phyloP scores from a whole-genome alignment of 345 rosid species.

The Syzygium grande region DNA sequence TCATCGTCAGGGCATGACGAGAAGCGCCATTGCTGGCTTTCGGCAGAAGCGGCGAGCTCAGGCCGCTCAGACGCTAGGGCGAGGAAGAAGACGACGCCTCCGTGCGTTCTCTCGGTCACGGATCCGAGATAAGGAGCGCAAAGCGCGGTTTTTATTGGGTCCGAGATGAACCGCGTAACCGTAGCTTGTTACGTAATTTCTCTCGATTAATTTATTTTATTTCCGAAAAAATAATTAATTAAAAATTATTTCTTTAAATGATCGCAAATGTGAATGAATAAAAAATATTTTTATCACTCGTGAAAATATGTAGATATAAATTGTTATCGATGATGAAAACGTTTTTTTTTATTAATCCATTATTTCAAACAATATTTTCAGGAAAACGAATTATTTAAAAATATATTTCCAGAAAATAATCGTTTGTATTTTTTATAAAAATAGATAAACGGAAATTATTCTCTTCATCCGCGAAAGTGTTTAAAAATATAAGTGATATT shows the following conservation, averaged over 20 bases:
- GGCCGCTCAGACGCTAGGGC: not conserved
- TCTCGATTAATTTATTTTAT: not conserved
- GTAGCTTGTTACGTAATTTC: no score
- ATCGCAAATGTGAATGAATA: no score
- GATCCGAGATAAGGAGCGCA: not conserved
- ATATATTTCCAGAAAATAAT: no score
- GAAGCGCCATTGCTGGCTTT: not conserved
- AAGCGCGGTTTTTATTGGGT: not conserved
- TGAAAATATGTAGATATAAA: no score
- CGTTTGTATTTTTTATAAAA: no score
- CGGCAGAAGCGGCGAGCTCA: not conserved
- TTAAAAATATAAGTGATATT: no score
- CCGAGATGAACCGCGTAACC: no score
- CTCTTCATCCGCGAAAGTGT: fast-evolving
- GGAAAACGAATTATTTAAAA: not conserved
- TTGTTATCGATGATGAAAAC: no score
- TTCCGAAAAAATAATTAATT: no score
- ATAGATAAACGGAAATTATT: not conserved
- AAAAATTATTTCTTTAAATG: no score
- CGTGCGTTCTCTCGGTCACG: not conserved
- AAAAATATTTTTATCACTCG: not conserved
- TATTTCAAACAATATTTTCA: no score
- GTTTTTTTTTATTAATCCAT: not conserved
- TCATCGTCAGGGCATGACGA: not conserved
- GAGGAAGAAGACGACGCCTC: not conserved